Percentiles rank a stretch among this genome's conserved stretches.
These are phyloP conservation scores for Raphanus hybrid DNA, from an alignment of 441 rosid genomes.

Conservation along the genomic window DNA sequence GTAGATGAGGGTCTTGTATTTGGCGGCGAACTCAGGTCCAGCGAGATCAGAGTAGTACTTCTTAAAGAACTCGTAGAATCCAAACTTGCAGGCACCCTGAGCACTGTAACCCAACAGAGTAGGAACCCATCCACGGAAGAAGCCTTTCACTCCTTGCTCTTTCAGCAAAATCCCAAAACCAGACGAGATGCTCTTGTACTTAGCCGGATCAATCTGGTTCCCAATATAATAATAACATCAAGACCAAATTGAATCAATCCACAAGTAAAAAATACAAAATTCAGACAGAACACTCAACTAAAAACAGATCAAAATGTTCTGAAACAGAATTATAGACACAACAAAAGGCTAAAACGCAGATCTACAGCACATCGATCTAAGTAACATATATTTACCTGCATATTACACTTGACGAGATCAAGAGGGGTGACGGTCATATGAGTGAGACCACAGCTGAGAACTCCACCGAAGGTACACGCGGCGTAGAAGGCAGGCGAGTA, in stretches of 20 bases:
- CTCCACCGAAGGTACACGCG: slow-evolving; percentile 91
- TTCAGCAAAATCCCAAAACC: slow-evolving; percentile 89
- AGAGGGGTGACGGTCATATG: slow-evolving; percentile 98
- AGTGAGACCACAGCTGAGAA: slow-evolving; percentile 96
- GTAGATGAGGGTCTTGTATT: slow-evolving; percentile 97
- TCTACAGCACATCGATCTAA: slow-evolving; percentile 5
- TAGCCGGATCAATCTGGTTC: slow-evolving; percentile 86
- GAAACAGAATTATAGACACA: not conserved
- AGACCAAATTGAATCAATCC: slow-evolving; percentile 7
- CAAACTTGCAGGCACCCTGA: slow-evolving; percentile 99
- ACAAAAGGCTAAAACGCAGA: slow-evolving; percentile 27
- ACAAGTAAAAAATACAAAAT: slow-evolving; percentile 10
- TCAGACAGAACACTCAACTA: not conserved
- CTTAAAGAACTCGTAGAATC: slow-evolving; percentile 98
- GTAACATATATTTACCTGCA: slow-evolving; percentile 63
- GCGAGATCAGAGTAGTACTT: slow-evolving; percentile 91
- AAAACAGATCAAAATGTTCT: not conserved
- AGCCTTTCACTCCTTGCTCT: slow-evolving; percentile 93
- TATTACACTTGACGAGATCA: slow-evolving; percentile 99
- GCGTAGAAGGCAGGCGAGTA: slow-evolving; percentile 95
- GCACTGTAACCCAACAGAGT: slow-evolving; percentile 97
- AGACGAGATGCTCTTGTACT: slow-evolving; percentile 95
- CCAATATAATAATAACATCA: slow-evolving; percentile 7
- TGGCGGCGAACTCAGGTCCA: slow-evolving; percentile 86
- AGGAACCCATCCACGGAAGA: slow-evolving; percentile 99